Base-by-base conservation (phyloP, 2,329 filamentous ascomycete genomes). In the Hypoxylon sp. region DNA sequence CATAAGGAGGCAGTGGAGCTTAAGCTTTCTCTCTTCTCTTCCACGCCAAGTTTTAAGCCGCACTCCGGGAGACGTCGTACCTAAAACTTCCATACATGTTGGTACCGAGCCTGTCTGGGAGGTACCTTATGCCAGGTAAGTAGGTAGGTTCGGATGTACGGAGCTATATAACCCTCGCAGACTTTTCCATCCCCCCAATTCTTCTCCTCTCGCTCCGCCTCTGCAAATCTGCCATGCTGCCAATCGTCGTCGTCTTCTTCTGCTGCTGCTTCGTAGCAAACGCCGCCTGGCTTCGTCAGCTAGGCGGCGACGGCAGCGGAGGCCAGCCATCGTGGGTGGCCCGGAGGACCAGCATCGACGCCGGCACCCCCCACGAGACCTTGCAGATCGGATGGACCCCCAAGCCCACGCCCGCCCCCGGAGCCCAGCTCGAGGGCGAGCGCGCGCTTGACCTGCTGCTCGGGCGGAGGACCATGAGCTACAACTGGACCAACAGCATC, bases 211-310 rank as follows among this genome's bases (percentile, higher is more conserved):
- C 15, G 20, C 26, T 26, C 26, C 46, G 38, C 33, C 11, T 40
- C 15, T 49, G 26, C 31, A 70, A 45, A 40, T 46, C 20, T n/a
- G 10, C 35, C 3, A 43, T 63, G 20, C 17, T 66, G 20, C 26
- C 67, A 10, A 11, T 50, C 33, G 45, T 70, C 20, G 62, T 62
- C 33, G 58, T 50, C 17, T 23, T 55, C 8, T 40, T 53, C 55
- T 48, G 27, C 49, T 40, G 55, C 55, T 48, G 27, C 49, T 35
- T 46, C 52, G 49, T 55, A 15, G 31, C 54, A 13, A 17, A 15
- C 27, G 67, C 70, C 2, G 60, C 53, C 7, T 70, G 68, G 68
- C 27, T 67, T 18, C 58, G 59, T 54, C 68, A 65, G 68, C 64
- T 67, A 15, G 58, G 35, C 40, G 55, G 63, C 41, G 51, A 46